phyloP scores from a whole-genome alignment of 805 yeast species.

The Hanseniaspora vineae region DNA sequence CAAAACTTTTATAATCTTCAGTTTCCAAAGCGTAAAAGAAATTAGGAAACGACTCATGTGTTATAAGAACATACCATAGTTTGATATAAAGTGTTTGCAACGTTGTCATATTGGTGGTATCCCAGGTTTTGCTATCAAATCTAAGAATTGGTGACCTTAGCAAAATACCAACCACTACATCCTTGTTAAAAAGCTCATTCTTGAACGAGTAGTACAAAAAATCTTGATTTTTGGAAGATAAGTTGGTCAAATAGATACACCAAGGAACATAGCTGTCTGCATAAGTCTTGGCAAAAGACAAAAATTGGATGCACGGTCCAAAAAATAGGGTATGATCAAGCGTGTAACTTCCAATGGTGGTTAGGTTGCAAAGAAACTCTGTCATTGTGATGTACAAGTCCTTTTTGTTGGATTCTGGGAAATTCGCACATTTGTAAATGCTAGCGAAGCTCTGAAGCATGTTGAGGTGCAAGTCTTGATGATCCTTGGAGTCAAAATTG shows the following conservation, averaged over 20 bases:
- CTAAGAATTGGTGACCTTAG: neutral
- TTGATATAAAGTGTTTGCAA: neutral
- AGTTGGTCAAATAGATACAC: slow-evolving; percentile 1
- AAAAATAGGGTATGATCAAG: neutral
- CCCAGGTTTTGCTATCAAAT: neutral
- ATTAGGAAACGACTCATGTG: slow-evolving; percentile 3
- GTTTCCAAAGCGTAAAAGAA: slow-evolving; percentile 1
- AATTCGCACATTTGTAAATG: neutral
- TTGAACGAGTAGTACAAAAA: slow-evolving; percentile 4
- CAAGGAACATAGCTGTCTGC: neutral
- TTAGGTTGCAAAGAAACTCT: slow-evolving; percentile 1
- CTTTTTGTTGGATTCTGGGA: neutral
- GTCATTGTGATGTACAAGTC: neutral
- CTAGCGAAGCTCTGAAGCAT: neutral
- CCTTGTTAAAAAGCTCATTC: neutral
- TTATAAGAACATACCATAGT: neutral
- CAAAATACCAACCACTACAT: neutral
- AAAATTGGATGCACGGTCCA: neutral
- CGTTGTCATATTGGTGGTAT: neutral
- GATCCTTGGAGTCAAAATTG: neutral
- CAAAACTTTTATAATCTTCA: neutral
- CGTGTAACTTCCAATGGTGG: neutral
- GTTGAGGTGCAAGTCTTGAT: neutral
- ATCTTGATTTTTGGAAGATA: slow-evolving; percentile 2
- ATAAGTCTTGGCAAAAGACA: neutral